Evolutionary conservation across 345 rosid genomes (phyloP), one percentile per base, ranked within the genome.

Genomic region (Aegle marmelos): DNA sequence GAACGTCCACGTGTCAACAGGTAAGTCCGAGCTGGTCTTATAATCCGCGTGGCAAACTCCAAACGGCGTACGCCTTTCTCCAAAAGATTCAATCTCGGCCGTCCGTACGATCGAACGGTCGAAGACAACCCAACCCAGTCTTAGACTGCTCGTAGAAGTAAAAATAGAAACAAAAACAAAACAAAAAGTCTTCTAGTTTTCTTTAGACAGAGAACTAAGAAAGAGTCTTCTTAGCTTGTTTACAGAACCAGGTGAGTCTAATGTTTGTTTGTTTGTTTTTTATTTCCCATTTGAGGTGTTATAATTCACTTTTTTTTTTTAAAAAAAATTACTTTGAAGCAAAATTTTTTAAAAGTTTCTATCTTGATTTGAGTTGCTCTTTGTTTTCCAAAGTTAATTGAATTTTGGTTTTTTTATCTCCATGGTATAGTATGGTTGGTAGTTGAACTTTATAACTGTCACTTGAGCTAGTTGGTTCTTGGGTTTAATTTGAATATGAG

Each of bases 101-200:
- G 91, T 85, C 85, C 78, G 63, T 68, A 21, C 48, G 78, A 72
- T 86, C 82, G 75, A 71, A n/a, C n/a, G 39, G 61, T 41, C 39
- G 78, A 83, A 84, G 81, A 75, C 82, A 61, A 62, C 10, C 76
- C 80, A 66, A 56, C 70, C 60, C 75, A 80, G 87, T 79, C 78
- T 76, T 80, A 45, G 85, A 88, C 91, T 84, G 85, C 78, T 83
- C 80, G 85, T 75, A 83, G 86, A 84, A 79, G 79, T 76, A 83
- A 21, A 76, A 72, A 74, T 39, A 48, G 78, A 68, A 76, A 27
- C 70, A 77, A 33, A 41, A 73, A 72, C 30, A 21, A 59, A 80
- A 82, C 57, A 28, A 37, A 33, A 71, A 74, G 77, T 80, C 68
- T 74, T 62, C 6, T 37, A 25, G 56, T 39, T 36, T 16, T 34